Evolutionary conservation across 1,139 yeast genomes (phyloP).

Genomic region (Suhomyces bolitotheri): DNA sequence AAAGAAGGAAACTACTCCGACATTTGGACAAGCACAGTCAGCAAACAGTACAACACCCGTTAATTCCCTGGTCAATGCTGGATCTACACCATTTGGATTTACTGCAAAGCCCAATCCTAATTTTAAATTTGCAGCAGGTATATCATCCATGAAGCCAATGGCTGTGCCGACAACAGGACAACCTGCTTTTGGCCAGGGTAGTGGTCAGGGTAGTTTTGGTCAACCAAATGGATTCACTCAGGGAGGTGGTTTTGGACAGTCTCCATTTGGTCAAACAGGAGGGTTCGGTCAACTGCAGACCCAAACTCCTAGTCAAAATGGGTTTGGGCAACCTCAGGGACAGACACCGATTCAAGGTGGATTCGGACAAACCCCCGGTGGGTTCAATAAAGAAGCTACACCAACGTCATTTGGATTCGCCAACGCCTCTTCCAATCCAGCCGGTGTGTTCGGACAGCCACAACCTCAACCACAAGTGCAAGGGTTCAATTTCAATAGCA

Average conservation of each 20-base stretch:
- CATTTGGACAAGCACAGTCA: slow-evolving; percentile 16
- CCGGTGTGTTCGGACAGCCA: slow-evolving; percentile 15
- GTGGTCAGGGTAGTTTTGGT: slow-evolving; percentile 5
- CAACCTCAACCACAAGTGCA: slow-evolving; percentile 10
- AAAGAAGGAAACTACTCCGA: slow-evolving; percentile 6
- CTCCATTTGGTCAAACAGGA: slow-evolving; percentile 3
- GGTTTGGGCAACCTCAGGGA: too few relatives aligned
- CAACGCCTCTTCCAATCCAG: slow-evolving; percentile 14
- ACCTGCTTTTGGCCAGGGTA: slow-evolving; percentile 3
- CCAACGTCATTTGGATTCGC: slow-evolving; percentile 15
- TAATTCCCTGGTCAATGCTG: background rate
- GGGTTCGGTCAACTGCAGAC: background rate
- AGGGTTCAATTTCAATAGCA: slow-evolving; percentile 18
- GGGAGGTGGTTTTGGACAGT: slow-evolving; percentile 3
- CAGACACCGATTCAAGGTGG: slow-evolving; percentile 1
- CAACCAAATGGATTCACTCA: background rate
- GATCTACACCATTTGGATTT: slow-evolving; percentile 11
- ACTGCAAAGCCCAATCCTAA: slow-evolving; percentile 9
- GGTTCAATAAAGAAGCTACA: slow-evolving; percentile 11
- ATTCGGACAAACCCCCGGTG: slow-evolving; percentile 4
- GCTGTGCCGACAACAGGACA: slow-evolving; percentile 1
- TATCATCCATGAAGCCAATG: slow-evolving; percentile 10
- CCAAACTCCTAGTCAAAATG: background rate
- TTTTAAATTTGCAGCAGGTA: slow-evolving; percentile 16
- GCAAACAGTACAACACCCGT: background rate